These are phyloP conservation scores for Colletotrichum graminicola DNA, from an alignment of 2,329 filamentous ascomycete species.

Conservation along the genomic window DNA sequence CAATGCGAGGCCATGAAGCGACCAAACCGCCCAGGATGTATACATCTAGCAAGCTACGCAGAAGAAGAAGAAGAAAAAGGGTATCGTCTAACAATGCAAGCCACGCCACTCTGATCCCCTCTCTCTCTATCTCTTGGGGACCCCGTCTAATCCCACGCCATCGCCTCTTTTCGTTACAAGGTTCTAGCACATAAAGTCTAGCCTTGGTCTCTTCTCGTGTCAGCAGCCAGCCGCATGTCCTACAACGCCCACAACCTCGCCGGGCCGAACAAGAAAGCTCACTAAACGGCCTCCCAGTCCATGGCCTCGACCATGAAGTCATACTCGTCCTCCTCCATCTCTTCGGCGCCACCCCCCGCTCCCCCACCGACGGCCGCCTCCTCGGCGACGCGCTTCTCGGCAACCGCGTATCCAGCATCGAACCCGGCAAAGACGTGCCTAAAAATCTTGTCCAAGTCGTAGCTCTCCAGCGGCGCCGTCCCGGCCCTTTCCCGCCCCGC, in stretches of 20 bases:
- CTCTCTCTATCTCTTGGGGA: neutral
- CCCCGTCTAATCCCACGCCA: neutral
- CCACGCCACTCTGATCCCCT: no score
- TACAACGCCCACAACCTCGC: neutral
- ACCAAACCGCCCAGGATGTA: neutral
- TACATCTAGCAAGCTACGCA: neutral
- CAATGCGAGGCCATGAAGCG: neutral
- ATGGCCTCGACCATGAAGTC: constrained; percentile 71
- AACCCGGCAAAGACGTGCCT: constrained; percentile 68
- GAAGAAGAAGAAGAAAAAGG: neutral
- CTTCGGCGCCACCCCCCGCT: constrained; percentile 23
- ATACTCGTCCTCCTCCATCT: constrained; percentile 59
- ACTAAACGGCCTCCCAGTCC: constrained; percentile 64
- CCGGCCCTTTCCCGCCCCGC: constrained; percentile 44
- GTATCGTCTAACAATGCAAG: constrained; percentile 37
- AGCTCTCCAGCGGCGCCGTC: constrained; percentile 63
- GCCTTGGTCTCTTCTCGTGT: neutral
- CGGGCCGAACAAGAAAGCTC: neutral
- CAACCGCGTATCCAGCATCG: constrained; percentile 67
- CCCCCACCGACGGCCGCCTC: constrained; percentile 8
- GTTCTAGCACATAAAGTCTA: no score
- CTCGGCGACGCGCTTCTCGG: constrained; percentile 58
- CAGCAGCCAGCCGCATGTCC: neutral
- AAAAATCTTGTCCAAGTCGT: constrained; percentile 73
- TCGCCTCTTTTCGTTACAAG: neutral